A percentile compares a stretch with the other conserved stretches of the same genome.
phyloP scores from a whole-genome alignment of 2,329 filamentous ascomycete species.

The Sclerotinia trifoliorum region DNA sequence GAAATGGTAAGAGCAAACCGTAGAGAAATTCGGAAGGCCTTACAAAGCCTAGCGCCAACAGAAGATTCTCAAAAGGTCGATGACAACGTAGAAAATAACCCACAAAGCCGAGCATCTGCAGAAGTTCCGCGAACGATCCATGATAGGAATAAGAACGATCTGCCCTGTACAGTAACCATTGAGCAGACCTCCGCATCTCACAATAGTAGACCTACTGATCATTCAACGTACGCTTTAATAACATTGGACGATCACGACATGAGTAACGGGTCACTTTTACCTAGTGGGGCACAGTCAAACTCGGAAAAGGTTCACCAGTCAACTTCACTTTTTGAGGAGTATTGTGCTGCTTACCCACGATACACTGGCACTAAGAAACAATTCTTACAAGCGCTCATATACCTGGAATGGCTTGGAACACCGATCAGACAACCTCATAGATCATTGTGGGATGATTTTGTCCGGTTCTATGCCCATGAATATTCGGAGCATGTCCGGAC shows the following conservation, averaged over 20 bases:
- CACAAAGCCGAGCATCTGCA: not conserved
- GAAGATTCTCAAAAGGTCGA: too few relatives aligned
- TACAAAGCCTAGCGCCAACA: not conserved
- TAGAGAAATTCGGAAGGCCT: slow-evolving; percentile 3
- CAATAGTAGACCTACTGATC: not conserved
- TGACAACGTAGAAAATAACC: not conserved
- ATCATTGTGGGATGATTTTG: slow-evolving; percentile 54
- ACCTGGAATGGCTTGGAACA: slow-evolving; percentile 44
- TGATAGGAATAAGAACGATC: not conserved
- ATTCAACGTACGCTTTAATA: not conserved
- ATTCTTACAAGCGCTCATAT: slow-evolving; percentile 49
- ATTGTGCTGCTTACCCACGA: slow-evolving; percentile 46
- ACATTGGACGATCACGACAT: not conserved
- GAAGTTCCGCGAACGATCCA: not conserved
- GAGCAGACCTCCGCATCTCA: not conserved
- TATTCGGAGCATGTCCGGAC: slow-evolving; percentile 37
- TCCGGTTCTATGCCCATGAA: slow-evolving; percentile 45
- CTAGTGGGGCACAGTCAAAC: not conserved
- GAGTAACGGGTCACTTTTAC: not conserved
- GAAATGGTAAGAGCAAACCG: slow-evolving; percentile 19
- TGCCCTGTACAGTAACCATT: not conserved
- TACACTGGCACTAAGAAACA: slow-evolving; percentile 43
- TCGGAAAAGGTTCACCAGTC: not conserved
- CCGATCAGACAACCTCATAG: slow-evolving; percentile 42
- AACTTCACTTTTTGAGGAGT: slow-evolving; percentile 41